These are phyloP conservation scores for Tolypocladium tundrense DNA, from an alignment of 2,329 filamentous ascomycete species.

Conservation along the genomic window DNA sequence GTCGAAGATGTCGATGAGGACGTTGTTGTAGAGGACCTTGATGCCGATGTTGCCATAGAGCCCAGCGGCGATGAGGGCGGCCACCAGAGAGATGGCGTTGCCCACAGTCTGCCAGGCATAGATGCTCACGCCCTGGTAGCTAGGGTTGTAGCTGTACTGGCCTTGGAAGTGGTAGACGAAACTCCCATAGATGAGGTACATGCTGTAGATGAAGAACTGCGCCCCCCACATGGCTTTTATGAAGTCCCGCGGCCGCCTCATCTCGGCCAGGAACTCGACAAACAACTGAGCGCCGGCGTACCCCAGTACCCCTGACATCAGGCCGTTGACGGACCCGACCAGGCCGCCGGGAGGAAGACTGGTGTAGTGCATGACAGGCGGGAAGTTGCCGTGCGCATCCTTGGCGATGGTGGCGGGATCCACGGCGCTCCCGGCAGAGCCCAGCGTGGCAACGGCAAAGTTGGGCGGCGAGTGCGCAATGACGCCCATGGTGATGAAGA, in stretches of 20 bases:
- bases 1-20: conserved; percentile 38
- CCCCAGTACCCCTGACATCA: conserved; percentile 34
- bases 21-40: conserved; percentile 42
- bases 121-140: conserved; percentile 29
- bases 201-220: conserved; percentile 29
- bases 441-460: conserved; percentile 12
- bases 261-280: conserved; percentile 44
- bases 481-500: conserved; percentile 46
- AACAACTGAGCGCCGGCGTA: conserved; percentile 52
- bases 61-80: conserved; percentile 33
- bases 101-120: conserved; percentile 33
- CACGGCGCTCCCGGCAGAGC: conserved; percentile 17
- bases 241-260: conserved; percentile 33
- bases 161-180: conserved; percentile 27
- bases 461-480: conserved; percentile 38
- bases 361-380: conserved; percentile 29
- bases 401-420: conserved; percentile 15
- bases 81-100: conserved; percentile 32
- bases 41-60: conserved; percentile 45
- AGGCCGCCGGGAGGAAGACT: conserved; percentile 25
- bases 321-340: conserved; percentile 14
- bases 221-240: conserved; percentile 30
- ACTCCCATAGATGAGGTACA: conserved; percentile 31
- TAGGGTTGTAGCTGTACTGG: conserved; percentile 35
- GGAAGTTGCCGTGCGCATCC: conserved; percentile 17